Evolutionary conservation across 2,329 filamentous ascomycete species (phyloP), one percentile per base, ranked within the genome.

Genomic region (Aplosporella prunicola): DNA sequence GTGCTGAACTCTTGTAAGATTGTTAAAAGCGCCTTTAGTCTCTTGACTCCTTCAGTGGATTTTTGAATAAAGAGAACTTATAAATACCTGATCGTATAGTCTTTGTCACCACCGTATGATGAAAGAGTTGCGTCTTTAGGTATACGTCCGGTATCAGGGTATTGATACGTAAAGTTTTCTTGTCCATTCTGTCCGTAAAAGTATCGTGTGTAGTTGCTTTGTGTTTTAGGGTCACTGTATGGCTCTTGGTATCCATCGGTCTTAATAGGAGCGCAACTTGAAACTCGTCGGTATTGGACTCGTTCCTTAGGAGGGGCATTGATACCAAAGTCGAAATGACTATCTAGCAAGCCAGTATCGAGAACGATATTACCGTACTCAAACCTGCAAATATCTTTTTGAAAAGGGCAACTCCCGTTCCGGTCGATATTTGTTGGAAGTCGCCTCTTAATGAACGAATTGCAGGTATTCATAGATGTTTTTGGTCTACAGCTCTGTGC

Each of bases 401-500:
- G 14, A 15, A 33, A 33, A 5, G 32, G 32, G 14, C 32, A 33
- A 9, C 20, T 16, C 13, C 20, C 32, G 5, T 33, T 33, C 2
- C 22, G 20, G 5, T 18, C 8, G 5, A 33, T 7, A 2, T 4
- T n/a, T 13, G 9, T 15, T 3, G 24, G 13, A 3, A 33, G 22
- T 4, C 20, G 15, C 9, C 20, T 20, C 13, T 33, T 33, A 16
- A 33, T 11, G 20, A 17, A 33, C 5, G n/a, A n/a, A 15, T 24
- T 25, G 20, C 32, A 33, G 8, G 17, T 24, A 17, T 10, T 14
- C 15, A 5, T 25, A 24, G 9, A 23, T 33, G 20, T 33, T 23
- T 14, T 33, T 33, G 5, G 32, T 33, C 3, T 33, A 33, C 32
- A 33, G 9, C 18, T 20, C 14, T 33, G 32, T 16, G 32, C 22